These are phyloP conservation scores for Brassica nigra DNA, from an alignment of 345 rosid genomes.

Conservation along the genomic window DNA sequence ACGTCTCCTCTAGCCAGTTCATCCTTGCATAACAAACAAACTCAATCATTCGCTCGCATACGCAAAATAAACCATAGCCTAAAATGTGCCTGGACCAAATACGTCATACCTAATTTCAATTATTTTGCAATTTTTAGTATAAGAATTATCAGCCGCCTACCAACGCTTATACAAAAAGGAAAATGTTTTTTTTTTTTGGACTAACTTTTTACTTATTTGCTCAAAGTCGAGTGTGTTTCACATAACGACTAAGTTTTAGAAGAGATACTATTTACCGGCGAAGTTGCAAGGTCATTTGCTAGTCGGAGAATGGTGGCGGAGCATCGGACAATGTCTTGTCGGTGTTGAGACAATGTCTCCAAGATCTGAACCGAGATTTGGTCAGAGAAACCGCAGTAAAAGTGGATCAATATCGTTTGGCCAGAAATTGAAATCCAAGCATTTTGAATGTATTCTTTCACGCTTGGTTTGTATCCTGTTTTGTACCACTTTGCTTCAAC, in stretches of 20 bases:
- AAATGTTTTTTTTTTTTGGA: not conserved
- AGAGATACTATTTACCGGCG: conserved; percentile 30
- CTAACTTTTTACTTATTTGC: too few relatives aligned
- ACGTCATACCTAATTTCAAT: too few relatives aligned
- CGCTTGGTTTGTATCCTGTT: conserved; percentile 41
- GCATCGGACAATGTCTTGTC: conserved; percentile 16
- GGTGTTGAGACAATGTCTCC: conserved; percentile 2
- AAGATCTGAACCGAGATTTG: conserved; percentile 22
- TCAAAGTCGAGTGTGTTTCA: too few relatives aligned
- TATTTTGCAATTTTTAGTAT: too few relatives aligned
- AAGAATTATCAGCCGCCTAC: too few relatives aligned
- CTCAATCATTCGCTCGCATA: not conserved
- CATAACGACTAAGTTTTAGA: too few relatives aligned
- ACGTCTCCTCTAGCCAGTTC: conserved; percentile 42
- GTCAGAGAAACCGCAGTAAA: conserved; percentile 18
- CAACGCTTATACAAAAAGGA: too few relatives aligned
- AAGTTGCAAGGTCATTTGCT: conserved; percentile 46
- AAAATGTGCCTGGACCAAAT: too few relatives aligned
- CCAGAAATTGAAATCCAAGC: conserved; percentile 40
- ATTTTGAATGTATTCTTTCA: conserved; percentile 47
- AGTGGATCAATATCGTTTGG: conserved; percentile 17
- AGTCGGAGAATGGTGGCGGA: conserved; percentile 40
- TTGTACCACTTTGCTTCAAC: conserved; percentile 53
- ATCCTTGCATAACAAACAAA: conserved; percentile 3
- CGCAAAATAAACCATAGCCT: too few relatives aligned